A percentile compares a stretch with the other conserved stretches of the same genome.
Conservation (phyloP, 2,329 filamentous ascomycete species). For the Trichoderma semiorbis region DNA sequence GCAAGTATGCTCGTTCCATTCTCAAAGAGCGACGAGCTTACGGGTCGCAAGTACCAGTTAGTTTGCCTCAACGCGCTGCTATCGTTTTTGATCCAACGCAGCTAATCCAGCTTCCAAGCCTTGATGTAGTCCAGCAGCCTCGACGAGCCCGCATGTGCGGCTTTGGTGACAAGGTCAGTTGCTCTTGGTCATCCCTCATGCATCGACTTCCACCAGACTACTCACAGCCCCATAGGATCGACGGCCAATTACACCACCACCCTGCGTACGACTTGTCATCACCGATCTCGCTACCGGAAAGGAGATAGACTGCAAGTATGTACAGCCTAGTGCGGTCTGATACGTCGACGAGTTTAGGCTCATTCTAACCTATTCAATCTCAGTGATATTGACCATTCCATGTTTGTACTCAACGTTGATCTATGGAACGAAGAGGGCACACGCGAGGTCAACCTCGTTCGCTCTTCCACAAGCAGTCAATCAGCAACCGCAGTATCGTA, state of each 20-base stretch:
- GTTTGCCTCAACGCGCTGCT: slow-evolving; percentile 15
- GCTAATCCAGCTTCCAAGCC: slow-evolving; percentile 40
- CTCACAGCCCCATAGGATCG: slow-evolving; percentile 62
- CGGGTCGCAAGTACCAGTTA: slow-evolving; percentile 36
- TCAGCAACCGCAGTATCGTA: slow-evolving; percentile 77
- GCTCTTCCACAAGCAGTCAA: slow-evolving; percentile 62
- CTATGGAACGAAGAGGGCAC: slow-evolving; percentile 64
- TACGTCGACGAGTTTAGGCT: neutral
- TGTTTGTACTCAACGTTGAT: slow-evolving; percentile 61
- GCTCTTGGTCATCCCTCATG: slow-evolving; percentile 9
- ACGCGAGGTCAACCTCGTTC: slow-evolving; percentile 63
- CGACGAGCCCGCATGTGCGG: slow-evolving; percentile 95
- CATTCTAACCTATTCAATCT: neutral
- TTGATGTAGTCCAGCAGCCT: slow-evolving; percentile 86
- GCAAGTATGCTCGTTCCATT: slow-evolving; percentile 27
- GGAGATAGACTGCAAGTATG: slow-evolving; percentile 81
- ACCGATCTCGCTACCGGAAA: slow-evolving; percentile 70
- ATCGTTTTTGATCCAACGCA: neutral
- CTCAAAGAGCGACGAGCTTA: slow-evolving; percentile 34
- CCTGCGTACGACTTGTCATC: slow-evolving; percentile 82
- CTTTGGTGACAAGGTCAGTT: slow-evolving; percentile 94
- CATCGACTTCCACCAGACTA: neutral
- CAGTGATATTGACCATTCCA: slow-evolving; percentile 38
- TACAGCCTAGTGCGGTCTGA: slow-evolving; percentile 12
- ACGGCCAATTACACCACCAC: slow-evolving; percentile 90